Base-by-base conservation (phyloP, 2,329 filamentous ascomycete species). In the Penicillium brasilianum region DNA sequence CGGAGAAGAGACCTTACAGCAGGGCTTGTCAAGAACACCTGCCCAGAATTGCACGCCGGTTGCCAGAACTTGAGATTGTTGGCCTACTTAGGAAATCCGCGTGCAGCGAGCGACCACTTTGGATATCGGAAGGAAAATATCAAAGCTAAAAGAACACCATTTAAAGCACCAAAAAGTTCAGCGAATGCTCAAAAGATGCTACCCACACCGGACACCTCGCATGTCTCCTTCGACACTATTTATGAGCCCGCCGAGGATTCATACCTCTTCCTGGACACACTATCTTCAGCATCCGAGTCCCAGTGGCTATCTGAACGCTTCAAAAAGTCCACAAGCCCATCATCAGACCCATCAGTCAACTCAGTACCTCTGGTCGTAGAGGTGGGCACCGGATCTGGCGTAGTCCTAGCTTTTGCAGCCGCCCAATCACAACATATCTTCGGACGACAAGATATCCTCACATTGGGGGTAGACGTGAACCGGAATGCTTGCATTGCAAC, bases 231-330 rank as follows among this genome's bases (percentile, higher is more conserved):
- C 78, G 87, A 91, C 76, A 88, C 90, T 58, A 89, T 98, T 69
- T 99, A 99, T 79, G 93, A 97, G 74, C 95, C 95, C 37, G 90
- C 94, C 11, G 95, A 99, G 78, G 95, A 99, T 80, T 97, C 93
- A 5, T 99, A 92, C 74, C 86, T 99, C 48, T 85, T 99, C 52
- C 87, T 99, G 32, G 94, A 99, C 79, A 96, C 93, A 0, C 85
- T 99, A 48, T 94, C 93, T 0, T 90, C 88, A 1, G 61, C 82
- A 0, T 75, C 84, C 2, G 92, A 97, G 78, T 86, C 82, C 4
- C 68, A 80, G 25, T 97, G 92, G 76, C 86, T 97, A 20, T 81
- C 82, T 18, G 60, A 78, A 5, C 86, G 85, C 46, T 96, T 97
- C 73, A 60, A 62, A 50, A 69, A 60, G 53, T 43, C 46, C 22